Base-by-base conservation (phyloP, 2,329 filamentous ascomycete genomes). In the Truncatella angustata region DNA sequence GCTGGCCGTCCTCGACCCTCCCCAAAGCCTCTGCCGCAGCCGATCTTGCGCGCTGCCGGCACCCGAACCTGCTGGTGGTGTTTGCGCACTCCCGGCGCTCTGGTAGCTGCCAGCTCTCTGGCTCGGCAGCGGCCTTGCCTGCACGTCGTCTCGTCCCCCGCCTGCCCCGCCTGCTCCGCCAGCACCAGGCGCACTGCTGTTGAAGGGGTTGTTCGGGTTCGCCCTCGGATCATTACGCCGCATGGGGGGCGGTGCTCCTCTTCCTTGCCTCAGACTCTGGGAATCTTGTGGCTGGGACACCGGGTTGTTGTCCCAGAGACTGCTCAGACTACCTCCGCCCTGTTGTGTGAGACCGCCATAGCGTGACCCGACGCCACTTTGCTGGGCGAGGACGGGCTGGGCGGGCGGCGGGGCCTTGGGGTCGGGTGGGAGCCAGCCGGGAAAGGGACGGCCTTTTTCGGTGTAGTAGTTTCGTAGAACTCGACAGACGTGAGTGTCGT, bases 401-500 rank as follows among this genome's bases (percentile, higher is more conserved):
- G 73, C 70, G 30, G 80, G 75, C 34, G 79, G 78, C 37, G 84
- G 84, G 4, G 81, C 83, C 71, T 90, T 93, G n/a, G 91, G 92
- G 69, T 96, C 90, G 5, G 90, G 86, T 6, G 92, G 91, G 6
- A 97, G 85, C 93, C 94, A 97, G 60, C 78, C 73, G 1, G 94
- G 94, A 57, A 92, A 88, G 2, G 85, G 79, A 20, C 86, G 85
- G 60, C 87, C 89, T 66, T 95, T 94, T 70, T 97, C 92, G 48
- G 78, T 83, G 78, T 99, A 97, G 79, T 97, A 96, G 62, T 85
- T 87, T 63, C 94, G 88, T 23, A 99, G 84, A 32, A 96, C 91
- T 63, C 94, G 90, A 72, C 90, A 95, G 64, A 97, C 88, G 75
- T 97, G 91, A 3, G 91, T 95, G 74, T 96, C 91, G 74, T 97